phyloP scores from a whole-genome alignment of 2,329 filamentous ascomycete species.

The Penicillium sp. region DNA sequence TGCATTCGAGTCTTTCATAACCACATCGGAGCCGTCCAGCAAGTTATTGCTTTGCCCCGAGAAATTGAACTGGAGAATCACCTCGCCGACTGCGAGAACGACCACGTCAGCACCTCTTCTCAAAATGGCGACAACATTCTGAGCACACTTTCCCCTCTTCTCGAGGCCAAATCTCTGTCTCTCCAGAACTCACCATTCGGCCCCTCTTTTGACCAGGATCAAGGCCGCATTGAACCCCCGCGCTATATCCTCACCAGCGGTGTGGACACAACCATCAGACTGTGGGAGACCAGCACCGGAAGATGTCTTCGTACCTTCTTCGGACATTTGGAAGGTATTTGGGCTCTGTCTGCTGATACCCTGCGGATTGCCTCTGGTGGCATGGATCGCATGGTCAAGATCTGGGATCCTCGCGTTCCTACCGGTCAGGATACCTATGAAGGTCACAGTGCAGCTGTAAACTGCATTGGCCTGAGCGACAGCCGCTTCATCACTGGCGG shows the following conservation, averaged over 20 bases:
- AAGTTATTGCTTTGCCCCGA: slow-evolving; percentile 76
- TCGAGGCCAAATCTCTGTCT: slow-evolving; percentile 24
- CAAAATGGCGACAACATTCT: slow-evolving; percentile 29
- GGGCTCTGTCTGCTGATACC: slow-evolving; percentile 86
- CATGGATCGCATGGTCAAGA: slow-evolving; percentile 92
- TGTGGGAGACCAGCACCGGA: slow-evolving; percentile 85
- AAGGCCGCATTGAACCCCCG: slow-evolving; percentile 69
- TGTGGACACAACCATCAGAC: slow-evolving; percentile 82
- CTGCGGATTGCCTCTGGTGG: slow-evolving; percentile 83
- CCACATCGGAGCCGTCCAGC: slow-evolving; percentile 93
- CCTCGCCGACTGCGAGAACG: slow-evolving; percentile 56
- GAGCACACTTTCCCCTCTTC: slow-evolving; percentile 24
- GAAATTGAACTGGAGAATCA: slow-evolving; percentile 88
- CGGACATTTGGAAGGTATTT: slow-evolving; percentile 93
- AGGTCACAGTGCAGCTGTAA: slow-evolving; percentile 86
- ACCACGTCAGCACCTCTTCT: slow-evolving; percentile 44
- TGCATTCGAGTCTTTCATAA: slow-evolving; percentile 78
- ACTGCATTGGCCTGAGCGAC: slow-evolving; percentile 88
- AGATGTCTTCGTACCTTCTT: slow-evolving; percentile 90
- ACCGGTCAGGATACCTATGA: slow-evolving; percentile 91
- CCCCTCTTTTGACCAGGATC: slow-evolving; percentile 58
- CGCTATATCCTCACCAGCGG: slow-evolving; percentile 92
- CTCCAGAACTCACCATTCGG: slow-evolving; percentile 58
- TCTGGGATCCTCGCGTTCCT: slow-evolving; percentile 89
- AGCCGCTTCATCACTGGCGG: slow-evolving; percentile 85